Conservation (phyloP, 768 basidiomycete species). For the Amanita rimosa region DNA sequence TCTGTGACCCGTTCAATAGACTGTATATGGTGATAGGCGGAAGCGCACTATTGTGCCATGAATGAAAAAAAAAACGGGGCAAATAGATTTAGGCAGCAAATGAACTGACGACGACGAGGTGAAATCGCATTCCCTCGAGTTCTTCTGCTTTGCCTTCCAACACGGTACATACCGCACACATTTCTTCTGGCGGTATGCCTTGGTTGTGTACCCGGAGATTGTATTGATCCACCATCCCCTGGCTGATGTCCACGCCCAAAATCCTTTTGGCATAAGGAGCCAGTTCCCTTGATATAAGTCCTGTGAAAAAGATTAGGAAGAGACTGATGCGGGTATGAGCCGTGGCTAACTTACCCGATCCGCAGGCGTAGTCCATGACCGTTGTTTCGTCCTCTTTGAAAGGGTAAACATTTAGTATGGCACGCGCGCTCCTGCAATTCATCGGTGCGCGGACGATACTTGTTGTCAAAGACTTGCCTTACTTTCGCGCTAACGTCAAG, state of each 20-base stretch:
- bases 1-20: conserved; percentile 36
- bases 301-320: conserved; percentile 23
- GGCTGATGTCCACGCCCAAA: conserved; percentile 69
- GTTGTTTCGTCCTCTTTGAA: conserved; percentile 47
- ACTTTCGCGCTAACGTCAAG: conserved; percentile 17
- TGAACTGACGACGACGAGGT: conserved; percentile 53
- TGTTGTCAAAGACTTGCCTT: not conserved
- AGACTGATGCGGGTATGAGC: not conserved
- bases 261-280: conserved; percentile 49
- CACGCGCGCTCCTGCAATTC: conserved; percentile 20
- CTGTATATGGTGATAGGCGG: conserved; percentile 52
- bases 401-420: conserved; percentile 25
- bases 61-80: not conserved
- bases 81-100: not conserved
- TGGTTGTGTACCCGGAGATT: conserved; percentile 47
- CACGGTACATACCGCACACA: conserved; percentile 47
- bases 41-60: conserved; percentile 36
- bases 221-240: conserved; percentile 56
- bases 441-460: not conserved
- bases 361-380: conserved; percentile 69
- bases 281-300: conserved; percentile 50
- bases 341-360: conserved; percentile 39
- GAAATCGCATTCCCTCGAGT: conserved; percentile 46
- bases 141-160: conserved; percentile 36
- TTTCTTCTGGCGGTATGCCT: conserved; percentile 52